These are phyloP conservation scores for Tarenaya hassleriana DNA, from an alignment of 345 rosid genomes.

Conservation along the genomic window DNA sequence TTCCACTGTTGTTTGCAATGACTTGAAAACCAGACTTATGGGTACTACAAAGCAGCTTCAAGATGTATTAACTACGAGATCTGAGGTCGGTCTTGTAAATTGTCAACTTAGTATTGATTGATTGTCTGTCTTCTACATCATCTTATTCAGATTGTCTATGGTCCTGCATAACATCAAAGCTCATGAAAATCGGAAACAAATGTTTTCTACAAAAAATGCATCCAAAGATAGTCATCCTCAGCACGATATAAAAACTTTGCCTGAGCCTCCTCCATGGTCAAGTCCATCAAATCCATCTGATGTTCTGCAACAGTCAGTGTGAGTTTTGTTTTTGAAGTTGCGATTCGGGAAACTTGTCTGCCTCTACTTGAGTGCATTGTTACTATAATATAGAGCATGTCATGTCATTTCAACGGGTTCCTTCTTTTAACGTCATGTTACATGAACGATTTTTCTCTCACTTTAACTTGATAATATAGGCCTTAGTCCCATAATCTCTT, in stretches of 20 bases:
- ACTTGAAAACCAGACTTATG: constrained; percentile 78
- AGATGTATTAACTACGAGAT: constrained; percentile 73
- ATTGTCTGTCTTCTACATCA: neutral
- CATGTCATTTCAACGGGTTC: too few species aligned
- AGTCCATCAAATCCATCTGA: constrained; percentile 41
- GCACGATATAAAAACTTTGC: constrained; percentile 37
- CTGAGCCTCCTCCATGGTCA: constrained; percentile 94
- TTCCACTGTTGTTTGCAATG: constrained; percentile 74
- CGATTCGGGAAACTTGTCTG: too few species aligned
- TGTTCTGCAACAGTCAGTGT: constrained; percentile 43
- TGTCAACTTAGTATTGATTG: constrained; percentile 8
- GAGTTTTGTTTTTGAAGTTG: too few species aligned
- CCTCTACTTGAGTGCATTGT: too few species aligned
- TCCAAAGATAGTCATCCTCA: constrained; percentile 47
- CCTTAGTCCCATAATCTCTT: too few species aligned
- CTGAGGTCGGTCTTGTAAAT: constrained; percentile 46
- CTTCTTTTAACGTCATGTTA: too few species aligned
- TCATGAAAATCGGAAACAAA: constrained; percentile 75
- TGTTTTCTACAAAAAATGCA: constrained; percentile 60
- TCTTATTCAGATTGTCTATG: neutral
- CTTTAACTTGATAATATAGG: too few species aligned
- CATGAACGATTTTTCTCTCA: too few species aligned
- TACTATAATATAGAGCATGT: too few species aligned
- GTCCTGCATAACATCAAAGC: constrained; percentile 76
- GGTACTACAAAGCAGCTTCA: constrained; percentile 74